These are phyloP conservation scores for Penicillium oxalicum DNA, from an alignment of 2,329 filamentous ascomycete genomes.

Conservation along the genomic window DNA sequence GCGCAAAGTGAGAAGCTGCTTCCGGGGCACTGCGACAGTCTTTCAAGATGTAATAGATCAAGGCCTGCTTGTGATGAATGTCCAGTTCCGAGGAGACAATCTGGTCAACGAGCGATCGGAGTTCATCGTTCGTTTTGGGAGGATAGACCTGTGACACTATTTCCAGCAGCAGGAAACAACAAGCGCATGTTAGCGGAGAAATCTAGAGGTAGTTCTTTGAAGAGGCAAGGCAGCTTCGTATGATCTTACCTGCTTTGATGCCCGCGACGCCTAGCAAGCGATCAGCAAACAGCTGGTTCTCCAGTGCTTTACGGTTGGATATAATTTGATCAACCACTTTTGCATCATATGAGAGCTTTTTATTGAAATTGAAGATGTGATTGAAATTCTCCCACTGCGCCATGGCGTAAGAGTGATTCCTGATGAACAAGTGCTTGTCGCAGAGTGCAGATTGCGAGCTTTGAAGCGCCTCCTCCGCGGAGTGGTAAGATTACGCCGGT, in stretches of 20 bases:
- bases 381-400: slow-evolving; percentile 57
- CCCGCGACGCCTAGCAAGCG: slow-evolving; percentile 65
- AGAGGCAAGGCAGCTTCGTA: slow-evolving; percentile 7
- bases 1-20: slow-evolving; percentile 55
- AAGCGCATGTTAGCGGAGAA: slow-evolving; percentile 2
- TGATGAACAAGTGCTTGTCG: background rate
- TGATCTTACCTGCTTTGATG: slow-evolving; percentile 57
- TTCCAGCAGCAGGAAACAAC: background rate
- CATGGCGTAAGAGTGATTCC: slow-evolving; percentile 24
- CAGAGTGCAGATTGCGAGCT: slow-evolving; percentile 3
- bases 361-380: slow-evolving; percentile 58
- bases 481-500: slow-evolving; percentile 16
- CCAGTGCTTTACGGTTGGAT: slow-evolving; percentile 59
- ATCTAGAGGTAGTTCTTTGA: too few relatives aligned
- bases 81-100: slow-evolving; percentile 61
- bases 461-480: slow-evolving; percentile 7
- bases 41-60: slow-evolving; percentile 77
- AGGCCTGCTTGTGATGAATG: slow-evolving; percentile 71
- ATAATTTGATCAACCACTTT: slow-evolving; percentile 59
- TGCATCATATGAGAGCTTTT: slow-evolving; percentile 58
- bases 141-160: slow-evolving; percentile 63
- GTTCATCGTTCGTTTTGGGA: slow-evolving; percentile 60
- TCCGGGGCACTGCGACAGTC: slow-evolving; percentile 57
- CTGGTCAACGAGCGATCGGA: slow-evolving; percentile 64
- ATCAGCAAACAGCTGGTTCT: slow-evolving; percentile 72